Evolutionary conservation across 176 grass and related monocot species (phyloP).

Genomic region (Cymbopogon citratus): DNA sequence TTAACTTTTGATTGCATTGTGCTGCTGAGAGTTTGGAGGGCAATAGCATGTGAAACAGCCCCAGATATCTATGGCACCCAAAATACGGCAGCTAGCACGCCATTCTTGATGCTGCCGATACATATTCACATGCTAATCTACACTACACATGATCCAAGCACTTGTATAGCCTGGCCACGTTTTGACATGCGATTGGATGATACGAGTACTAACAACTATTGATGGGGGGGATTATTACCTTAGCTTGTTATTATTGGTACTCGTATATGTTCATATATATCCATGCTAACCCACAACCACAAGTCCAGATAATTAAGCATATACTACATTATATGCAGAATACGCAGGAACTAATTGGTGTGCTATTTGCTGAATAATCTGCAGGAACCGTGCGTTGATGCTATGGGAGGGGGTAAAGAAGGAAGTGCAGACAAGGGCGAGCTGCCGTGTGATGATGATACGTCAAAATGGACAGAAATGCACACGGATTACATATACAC

Average conservation of each 20-base stretch:
- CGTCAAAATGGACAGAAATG: slow-evolving; percentile 33
- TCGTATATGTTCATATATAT: too few relatives aligned
- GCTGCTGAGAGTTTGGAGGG: background rate
- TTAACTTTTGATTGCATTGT: background rate
- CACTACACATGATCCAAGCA: background rate
- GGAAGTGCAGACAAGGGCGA: background rate
- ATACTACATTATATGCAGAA: background rate
- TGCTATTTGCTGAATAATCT: background rate
- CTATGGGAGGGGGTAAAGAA: background rate
- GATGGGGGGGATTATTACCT: too few relatives aligned
- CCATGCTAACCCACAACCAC: too few relatives aligned
- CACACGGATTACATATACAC: slow-evolving; percentile 63
- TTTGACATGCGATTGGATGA: background rate
- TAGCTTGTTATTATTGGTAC: too few relatives aligned
- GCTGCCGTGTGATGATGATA: background rate
- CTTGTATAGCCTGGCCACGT: background rate
- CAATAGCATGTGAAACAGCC: background rate
- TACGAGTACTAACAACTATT: too few relatives aligned
- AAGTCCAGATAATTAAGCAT: too few relatives aligned
- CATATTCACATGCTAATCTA: background rate
- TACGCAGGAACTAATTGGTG: background rate
- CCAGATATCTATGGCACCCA: background rate
- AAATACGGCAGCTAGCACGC: background rate
- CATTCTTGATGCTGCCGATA: slow-evolving; percentile 3
- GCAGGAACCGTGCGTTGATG: slow-evolving; percentile 24